phyloP scores from a whole-genome alignment of 2,329 filamentous ascomycete species.

The Aureobasidium uvarum region DNA sequence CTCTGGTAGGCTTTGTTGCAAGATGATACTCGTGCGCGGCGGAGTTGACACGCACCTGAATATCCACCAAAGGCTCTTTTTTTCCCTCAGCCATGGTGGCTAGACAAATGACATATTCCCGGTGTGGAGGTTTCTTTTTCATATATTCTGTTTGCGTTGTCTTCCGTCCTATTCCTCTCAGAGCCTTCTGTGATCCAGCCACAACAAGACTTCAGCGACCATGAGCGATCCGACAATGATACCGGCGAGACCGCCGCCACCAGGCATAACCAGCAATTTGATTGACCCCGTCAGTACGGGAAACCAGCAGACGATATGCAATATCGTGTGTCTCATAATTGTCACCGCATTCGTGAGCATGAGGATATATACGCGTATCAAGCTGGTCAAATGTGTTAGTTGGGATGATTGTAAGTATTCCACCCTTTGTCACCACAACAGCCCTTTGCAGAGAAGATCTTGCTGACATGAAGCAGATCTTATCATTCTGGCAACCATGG shows the following conservation, averaged over 20 bases:
- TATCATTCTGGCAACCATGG: neutral
- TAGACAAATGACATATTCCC: neutral
- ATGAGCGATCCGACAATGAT: neutral
- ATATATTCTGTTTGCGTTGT: neutral
- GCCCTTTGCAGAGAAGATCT: neutral
- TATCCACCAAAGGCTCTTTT: neutral
- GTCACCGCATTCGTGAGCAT: neutral
- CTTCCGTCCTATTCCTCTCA: neutral
- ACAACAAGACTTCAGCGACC: neutral
- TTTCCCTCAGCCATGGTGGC: neutral
- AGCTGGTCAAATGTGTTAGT: conserved; percentile 20
- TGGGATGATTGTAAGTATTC: conserved; percentile 23
- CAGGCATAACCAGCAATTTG: conserved; percentile 16
- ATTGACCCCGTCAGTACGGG: conserved; percentile 4
- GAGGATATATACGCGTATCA: conserved; percentile 12
- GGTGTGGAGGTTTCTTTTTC: neutral
- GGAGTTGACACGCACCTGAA: conserved; percentile 6
- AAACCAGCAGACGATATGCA: conserved; percentile 17
- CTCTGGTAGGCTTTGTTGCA: conserved; percentile 7
- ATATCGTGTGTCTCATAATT: neutral
- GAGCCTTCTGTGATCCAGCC: neutral
- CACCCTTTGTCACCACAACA: neutral
- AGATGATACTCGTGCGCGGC: conserved; percentile 4
- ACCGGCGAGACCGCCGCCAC: conserved; percentile 2
- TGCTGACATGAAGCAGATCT: conserved; percentile 3